Percentiles rank a stretch among this genome's conserved stretches.
These are phyloP conservation scores for Cucumis sativus DNA, from an alignment of 306 rosid genomes.

Conservation along the genomic window Cucumber_9930_V3 NC_026657.2:21299001-21299500, in stretches of 20 bases:
- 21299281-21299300: neutral
- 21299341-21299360: neutral
- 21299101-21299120: no score
- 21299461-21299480: no score
- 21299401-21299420: no score
- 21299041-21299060: no score
- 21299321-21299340: neutral
- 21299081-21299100: no score
- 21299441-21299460: no score
- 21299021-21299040: no score
- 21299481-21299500: no score
- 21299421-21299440: no score
- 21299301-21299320: neutral
- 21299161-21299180: neutral
- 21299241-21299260: neutral
- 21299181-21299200: neutral
- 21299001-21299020: no score
- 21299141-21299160: neutral
- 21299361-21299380: neutral
- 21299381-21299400: neutral
- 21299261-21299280: neutral
- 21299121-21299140: conserved; percentile 7
- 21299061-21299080: no score
- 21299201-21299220: neutral
- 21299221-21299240: neutral